Evolutionary conservation across 2,329 filamentous ascomycete species (phyloP), one percentile per base, ranked within the genome.

Genomic region (Alternaria rosae): DNA sequence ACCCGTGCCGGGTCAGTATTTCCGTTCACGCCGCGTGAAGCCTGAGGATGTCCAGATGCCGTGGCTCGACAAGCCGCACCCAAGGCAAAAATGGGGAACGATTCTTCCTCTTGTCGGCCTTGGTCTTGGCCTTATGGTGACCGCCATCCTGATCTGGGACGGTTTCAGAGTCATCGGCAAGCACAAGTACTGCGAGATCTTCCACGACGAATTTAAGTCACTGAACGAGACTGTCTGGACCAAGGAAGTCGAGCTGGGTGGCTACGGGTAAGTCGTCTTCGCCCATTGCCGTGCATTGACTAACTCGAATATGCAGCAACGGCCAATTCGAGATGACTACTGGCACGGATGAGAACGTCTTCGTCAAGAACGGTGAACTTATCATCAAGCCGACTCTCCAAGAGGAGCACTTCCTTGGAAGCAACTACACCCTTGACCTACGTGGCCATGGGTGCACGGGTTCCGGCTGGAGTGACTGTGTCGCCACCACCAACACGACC

Each of bases 31-130:
- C 61, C 83, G 91, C 63, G 86, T 94, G 32, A 86, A 85, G 75
- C 92, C 92, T 76, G 91, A 87, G 43, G 87, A 92, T 51, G 79
- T 92, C 4, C 89, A 93, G 76, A 90, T 92, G 80, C 91, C 92
- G 12, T 95, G 92, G 92, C 80, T 91, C 41, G 80, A 86, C n/a
- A 89, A 89, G 75, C 88, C 84, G 59, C 90, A 94, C 68, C 89
- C 90, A 12, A 91, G 89, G 77, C 91, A 94, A 84, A 95, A 93
- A 82, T 95, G 92, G 92, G 89, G 92, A 9, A 93, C 90, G 3
- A 93, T 94, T 65, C 86, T 96, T 59, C 92, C 92, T 3, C 75
- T 93, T 43, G 76, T 92, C 23, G 92, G 92, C 48, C 87, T 95
- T 52, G 50, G 89, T 4, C 63, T 93, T 13, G 92, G 92, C 13